These are phyloP conservation scores for Ascocoryne sarcoides DNA, from an alignment of 2,329 filamentous ascomycete species.

Conservation along the genomic window DNA sequence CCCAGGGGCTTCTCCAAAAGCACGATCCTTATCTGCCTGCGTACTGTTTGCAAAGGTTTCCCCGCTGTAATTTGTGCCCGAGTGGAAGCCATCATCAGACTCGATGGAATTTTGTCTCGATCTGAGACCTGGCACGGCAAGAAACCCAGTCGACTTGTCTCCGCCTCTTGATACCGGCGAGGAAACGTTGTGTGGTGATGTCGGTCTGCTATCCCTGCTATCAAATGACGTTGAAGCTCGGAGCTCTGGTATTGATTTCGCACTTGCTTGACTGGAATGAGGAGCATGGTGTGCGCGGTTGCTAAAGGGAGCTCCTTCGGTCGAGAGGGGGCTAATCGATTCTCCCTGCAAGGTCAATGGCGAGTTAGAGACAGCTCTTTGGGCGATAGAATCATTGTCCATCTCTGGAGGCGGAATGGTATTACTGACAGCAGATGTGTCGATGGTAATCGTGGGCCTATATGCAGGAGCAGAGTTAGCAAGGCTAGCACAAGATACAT, in stretches of 20 bases:
- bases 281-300: slow-evolving; percentile 14
- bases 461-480: slow-evolving; percentile 12
- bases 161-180: slow-evolving; percentile 47
- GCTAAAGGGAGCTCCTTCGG: slow-evolving; percentile 23
- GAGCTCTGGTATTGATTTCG: slow-evolving; percentile 35
- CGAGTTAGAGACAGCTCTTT: slow-evolving; percentile 30
- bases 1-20: slow-evolving; percentile 28
- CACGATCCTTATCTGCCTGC: slow-evolving; percentile 33
- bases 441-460: slow-evolving; percentile 46
- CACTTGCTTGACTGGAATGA: slow-evolving; percentile 23
- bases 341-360: slow-evolving; percentile 26
- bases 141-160: slow-evolving; percentile 42
- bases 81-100: slow-evolving; percentile 47
- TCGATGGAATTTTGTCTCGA: slow-evolving; percentile 58
- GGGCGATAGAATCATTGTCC: slow-evolving; percentile 27
- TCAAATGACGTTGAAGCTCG: slow-evolving; percentile 49
- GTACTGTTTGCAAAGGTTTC: slow-evolving; percentile 36
- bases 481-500: slow-evolving; percentile 9
- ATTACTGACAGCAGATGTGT: slow-evolving; percentile 43
- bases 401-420: slow-evolving; percentile 24
- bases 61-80: slow-evolving; percentile 31
- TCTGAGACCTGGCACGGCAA: slow-evolving; percentile 54
- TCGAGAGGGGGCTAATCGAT: slow-evolving; percentile 28
- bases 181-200: slow-evolving; percentile 59
- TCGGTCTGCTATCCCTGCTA: slow-evolving; percentile 51